Evolutionary conservation across 495 filamentous ascomycete species (phyloP), one percentile per base, ranked within the genome.

Genomic region (Chlorociboria aeruginascens): DNA sequence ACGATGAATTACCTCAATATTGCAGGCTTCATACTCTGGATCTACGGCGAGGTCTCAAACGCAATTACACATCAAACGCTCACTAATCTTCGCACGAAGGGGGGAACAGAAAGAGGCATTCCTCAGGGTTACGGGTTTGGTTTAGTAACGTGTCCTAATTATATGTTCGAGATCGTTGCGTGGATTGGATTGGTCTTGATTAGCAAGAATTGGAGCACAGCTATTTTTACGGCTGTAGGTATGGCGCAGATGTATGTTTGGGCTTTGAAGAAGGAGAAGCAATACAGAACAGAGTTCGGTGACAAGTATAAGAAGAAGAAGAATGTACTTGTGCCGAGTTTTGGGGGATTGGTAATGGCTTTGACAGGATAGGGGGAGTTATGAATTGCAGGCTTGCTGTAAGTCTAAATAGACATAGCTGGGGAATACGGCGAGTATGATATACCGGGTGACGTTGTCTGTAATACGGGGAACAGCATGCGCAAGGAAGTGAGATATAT

Each of bases 121-220:
- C 92, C 92, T 0, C 67, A 69, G 34, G 90, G 90, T 14, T 77
- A 87, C 47, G 87, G 88, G n/a, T 96, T 95, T 67, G 69, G 66
- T 58, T 57, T 77, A 34, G 92, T 97, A 35, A 98, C 92, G 10
- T 93, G 88, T 73, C 92, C 92, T 17, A 98, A 98, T 71, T 98
- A 98, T 67, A 76, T 89, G 67, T 98, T 95, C 59, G 92, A 98
- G 72, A 73, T 82, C 10, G 54, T 92, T 33, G 76, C 86, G 1
- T 98, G 92, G 92, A 44, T 83, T 13, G 88, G 86, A 37, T 70
- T 97, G 12, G 66, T 89, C 39, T 61, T 93, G 17, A 85, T 82
- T 51, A 78, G 74, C 44, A 73, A 86, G 64, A 93, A 81, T 65
- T 82, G 76, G 70, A 78, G 79, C 46, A 81, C 85, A 0, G 63